Percentiles rank a stretch among this genome's conserved stretches.
Evolutionary conservation across 2,329 filamentous ascomycete genomes (phyloP).

Genomic region (Penicillium paneum): DNA sequence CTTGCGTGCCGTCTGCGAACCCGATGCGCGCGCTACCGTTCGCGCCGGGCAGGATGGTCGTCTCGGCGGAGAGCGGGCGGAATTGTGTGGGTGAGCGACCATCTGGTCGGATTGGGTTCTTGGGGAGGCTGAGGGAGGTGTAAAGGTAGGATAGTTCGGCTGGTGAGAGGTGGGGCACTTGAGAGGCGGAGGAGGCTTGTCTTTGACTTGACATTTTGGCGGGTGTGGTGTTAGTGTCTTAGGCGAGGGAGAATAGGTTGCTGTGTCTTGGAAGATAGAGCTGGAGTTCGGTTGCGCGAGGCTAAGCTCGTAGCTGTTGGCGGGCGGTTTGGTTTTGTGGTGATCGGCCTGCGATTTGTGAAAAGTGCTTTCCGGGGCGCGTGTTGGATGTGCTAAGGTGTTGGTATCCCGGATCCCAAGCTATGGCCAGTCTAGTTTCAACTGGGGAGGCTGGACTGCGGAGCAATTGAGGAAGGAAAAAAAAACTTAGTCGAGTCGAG

Average conservation of each 20-base stretch:
- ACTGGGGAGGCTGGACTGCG: neutral
- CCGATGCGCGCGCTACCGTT: slow-evolving; percentile 93
- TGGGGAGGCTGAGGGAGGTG: slow-evolving; percentile 76
- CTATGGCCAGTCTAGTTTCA: neutral
- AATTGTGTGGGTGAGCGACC: slow-evolving; percentile 80
- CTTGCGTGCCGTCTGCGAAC: slow-evolving; percentile 92
- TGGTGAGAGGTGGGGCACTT: slow-evolving; percentile 71
- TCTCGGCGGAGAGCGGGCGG: slow-evolving; percentile 85
- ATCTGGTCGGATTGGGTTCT: slow-evolving; percentile 77
- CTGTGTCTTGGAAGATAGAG: neutral
- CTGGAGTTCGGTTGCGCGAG: neutral
- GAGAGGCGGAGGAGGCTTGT: slow-evolving; percentile 52
- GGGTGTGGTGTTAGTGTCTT: neutral
- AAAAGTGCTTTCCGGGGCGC: neutral
- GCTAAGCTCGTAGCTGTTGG: neutral
- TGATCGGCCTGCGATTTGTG: slow-evolving; percentile 8
- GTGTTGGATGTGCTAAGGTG: neutral
- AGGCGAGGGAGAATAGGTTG: neutral
- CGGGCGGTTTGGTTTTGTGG: slow-evolving; percentile 1
- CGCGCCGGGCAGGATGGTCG: slow-evolving; percentile 79
- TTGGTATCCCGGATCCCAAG: neutral
- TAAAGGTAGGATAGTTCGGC: slow-evolving; percentile 96
- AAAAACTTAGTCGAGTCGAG: slow-evolving; percentile 13
- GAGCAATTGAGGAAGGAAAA: slow-evolving; percentile 12
- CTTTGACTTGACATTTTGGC: slow-evolving; percentile 59